Conservation (phyloP, 352 stramenopile species). For the Phytophthora cryptogea region DNA sequence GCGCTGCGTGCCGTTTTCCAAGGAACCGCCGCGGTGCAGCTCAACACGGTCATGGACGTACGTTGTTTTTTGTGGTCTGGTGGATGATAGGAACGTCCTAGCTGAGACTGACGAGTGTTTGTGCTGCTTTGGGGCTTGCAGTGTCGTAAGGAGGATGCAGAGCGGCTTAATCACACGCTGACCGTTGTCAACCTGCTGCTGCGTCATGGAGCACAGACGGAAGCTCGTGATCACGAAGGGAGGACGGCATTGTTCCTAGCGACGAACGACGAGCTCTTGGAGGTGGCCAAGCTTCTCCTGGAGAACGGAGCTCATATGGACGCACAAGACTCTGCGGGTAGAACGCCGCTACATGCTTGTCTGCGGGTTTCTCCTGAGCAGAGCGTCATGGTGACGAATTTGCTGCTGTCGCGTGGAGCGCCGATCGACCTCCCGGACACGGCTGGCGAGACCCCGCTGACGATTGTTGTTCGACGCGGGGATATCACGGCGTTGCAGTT, state of each 20-base stretch:
- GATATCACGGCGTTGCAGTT: slow-evolving; percentile 32
- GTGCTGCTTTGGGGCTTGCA: slow-evolving; percentile 3
- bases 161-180: slow-evolving; percentile 31
- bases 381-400: slow-evolving; percentile 33
- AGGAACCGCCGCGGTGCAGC: slow-evolving; percentile 28
- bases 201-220: slow-evolving; percentile 28
- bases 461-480: slow-evolving; percentile 27
- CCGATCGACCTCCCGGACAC: slow-evolving; percentile 33
- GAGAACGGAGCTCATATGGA: slow-evolving; percentile 33
- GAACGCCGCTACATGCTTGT: slow-evolving; percentile 30
- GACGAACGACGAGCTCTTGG: slow-evolving; percentile 41
- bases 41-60: slow-evolving; percentile 43
- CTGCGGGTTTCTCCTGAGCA: slow-evolving; percentile 26
- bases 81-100: neutral
- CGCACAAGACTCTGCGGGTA: slow-evolving; percentile 27
- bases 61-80: neutral
- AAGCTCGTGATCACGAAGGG: slow-evolving; percentile 32
- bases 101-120: slow-evolving; percentile 4
- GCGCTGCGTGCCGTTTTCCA: slow-evolving; percentile 42
- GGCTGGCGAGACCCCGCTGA: slow-evolving; percentile 27
- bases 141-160: slow-evolving; percentile 39
- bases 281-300: slow-evolving; percentile 32
- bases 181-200: slow-evolving; percentile 36
- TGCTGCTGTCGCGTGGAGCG: slow-evolving; percentile 31
- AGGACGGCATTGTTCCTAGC: slow-evolving; percentile 40